Evolutionary conservation across 805 yeast species (phyloP).

Genomic region (Kodamaea fukazawae): DNA sequence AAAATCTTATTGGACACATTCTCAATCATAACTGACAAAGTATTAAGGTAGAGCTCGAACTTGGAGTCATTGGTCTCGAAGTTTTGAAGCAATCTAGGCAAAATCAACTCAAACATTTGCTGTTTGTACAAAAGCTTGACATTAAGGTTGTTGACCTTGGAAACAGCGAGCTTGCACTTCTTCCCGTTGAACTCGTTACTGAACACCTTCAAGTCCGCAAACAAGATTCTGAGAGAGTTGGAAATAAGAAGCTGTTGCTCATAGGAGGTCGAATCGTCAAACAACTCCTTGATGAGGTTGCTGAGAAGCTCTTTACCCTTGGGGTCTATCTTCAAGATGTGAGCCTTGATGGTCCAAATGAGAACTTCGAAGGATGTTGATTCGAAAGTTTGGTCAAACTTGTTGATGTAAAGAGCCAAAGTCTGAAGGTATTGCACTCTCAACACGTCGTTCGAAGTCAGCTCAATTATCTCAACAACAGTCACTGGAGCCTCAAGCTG

Average conservation of each 20-base stretch:
- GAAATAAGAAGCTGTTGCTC: conserved; percentile 31
- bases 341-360: conserved; percentile 73
- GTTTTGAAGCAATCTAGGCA: conserved; percentile 51
- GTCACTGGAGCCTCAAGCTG: conserved; percentile 4
- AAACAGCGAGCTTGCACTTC: conserved; percentile 31
- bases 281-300: conserved; percentile 23
- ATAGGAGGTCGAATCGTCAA: conserved; percentile 16
- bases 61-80: conserved; percentile 20
- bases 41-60: conserved; percentile 52
- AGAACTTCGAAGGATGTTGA: conserved; percentile 45
- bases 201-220: conserved; percentile 65
- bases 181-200: conserved; percentile 35
- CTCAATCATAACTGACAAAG: conserved; percentile 65
- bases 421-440: conserved; percentile 58
- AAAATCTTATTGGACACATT: conserved; percentile 63
- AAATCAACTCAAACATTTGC: conserved; percentile 59
- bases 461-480: conserved; percentile 12
- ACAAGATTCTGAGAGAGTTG: conserved; percentile 58
- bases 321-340: conserved; percentile 55
- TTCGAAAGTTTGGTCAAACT: conserved; percentile 17
- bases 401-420: conserved; percentile 53
- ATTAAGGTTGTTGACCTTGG: conserved; percentile 52
- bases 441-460: conserved; percentile 22
- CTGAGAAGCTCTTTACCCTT: conserved; percentile 24
- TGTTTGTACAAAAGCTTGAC: conserved; percentile 77